phyloP scores from a whole-genome alignment of 164 flowering plant species.

The Buxus sempervirens region DNA sequence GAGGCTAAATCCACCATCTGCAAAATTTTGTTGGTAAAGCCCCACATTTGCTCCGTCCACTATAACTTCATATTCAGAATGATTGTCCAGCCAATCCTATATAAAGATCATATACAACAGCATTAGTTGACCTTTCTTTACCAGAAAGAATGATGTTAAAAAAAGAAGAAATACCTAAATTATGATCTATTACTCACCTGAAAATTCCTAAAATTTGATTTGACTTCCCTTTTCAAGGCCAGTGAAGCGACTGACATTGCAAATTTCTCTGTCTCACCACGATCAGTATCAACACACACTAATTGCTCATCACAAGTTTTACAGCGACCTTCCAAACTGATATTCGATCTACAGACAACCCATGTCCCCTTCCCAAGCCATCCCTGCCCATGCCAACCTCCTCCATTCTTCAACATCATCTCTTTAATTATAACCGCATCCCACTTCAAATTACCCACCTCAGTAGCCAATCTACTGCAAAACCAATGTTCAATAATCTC shows the following conservation, averaged over 20 bases:
- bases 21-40: slow-evolving; percentile 82
- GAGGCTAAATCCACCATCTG: slow-evolving; percentile 75
- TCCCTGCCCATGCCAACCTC: slow-evolving; percentile 94
- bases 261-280: slow-evolving; percentile 67
- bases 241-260: slow-evolving; percentile 60
- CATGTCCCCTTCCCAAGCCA: slow-evolving; percentile 83
- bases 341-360: slow-evolving; percentile 40
- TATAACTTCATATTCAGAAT: slow-evolving; percentile 55
- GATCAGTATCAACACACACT: slow-evolving; percentile 72
- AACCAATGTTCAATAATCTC: slow-evolving; percentile 70
- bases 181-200: slow-evolving; percentile 37
- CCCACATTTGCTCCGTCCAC: slow-evolving; percentile 92
- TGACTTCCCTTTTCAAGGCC: slow-evolving; percentile 71
- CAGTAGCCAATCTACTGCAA: slow-evolving; percentile 30
- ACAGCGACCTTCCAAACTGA: slow-evolving; percentile 48
- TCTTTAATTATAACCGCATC: slow-evolving; percentile 39
- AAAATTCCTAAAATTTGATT: slow-evolving; percentile 57
- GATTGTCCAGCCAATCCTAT: slow-evolving; percentile 73
- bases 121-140: background rate
- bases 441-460: slow-evolving; percentile 30
- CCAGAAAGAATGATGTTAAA: background rate
- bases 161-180: too few relatives aligned
- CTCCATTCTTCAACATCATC: slow-evolving; percentile 58
- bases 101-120: background rate
- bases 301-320: slow-evolving; percentile 47